Evolutionary conservation across 768 basidiomycete genomes (phyloP).

Genomic region (Hortiboletus flavorubellus): DNA sequence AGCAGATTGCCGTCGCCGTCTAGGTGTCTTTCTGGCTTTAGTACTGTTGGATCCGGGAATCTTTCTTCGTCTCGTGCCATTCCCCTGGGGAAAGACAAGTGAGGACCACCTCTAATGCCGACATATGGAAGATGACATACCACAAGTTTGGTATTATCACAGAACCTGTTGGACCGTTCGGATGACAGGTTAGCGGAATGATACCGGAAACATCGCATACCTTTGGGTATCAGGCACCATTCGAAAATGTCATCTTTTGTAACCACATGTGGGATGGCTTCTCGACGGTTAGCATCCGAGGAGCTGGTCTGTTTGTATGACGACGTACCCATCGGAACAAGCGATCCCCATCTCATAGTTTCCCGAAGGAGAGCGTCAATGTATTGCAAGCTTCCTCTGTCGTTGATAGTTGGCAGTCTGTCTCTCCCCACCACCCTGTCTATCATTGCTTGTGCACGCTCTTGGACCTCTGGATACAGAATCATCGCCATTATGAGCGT

Average conservation of each 20-base stretch:
- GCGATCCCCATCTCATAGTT: conserved; percentile 20
- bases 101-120: neutral
- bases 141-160: conserved; percentile 21
- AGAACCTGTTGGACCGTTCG: conserved; percentile 15
- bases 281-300: neutral
- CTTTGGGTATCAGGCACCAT: conserved; percentile 51
- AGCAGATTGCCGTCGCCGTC: conserved; percentile 18
- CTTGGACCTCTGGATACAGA: conserved; percentile 23
- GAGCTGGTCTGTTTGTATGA: neutral
- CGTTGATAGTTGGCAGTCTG: conserved; percentile 16
- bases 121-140: conserved; percentile 1
- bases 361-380: conserved; percentile 24
- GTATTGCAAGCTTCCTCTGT: conserved; percentile 18
- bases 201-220: conserved; percentile 16
- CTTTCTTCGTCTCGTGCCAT: conserved; percentile 23
- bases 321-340: conserved; percentile 20
- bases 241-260: conserved; percentile 41
- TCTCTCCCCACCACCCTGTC: conserved; percentile 19
- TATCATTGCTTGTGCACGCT: conserved; percentile 16
- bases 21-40: conserved; percentile 35
- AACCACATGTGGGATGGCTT: conserved; percentile 28
- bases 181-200: neutral
- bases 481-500: conserved; percentile 20
- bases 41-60: conserved; percentile 29
- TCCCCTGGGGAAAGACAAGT: conserved; percentile 8